phyloP scores from a whole-genome alignment of 1,139 yeast genomes.

The Scheffersomyces segobiensis region DNA sequence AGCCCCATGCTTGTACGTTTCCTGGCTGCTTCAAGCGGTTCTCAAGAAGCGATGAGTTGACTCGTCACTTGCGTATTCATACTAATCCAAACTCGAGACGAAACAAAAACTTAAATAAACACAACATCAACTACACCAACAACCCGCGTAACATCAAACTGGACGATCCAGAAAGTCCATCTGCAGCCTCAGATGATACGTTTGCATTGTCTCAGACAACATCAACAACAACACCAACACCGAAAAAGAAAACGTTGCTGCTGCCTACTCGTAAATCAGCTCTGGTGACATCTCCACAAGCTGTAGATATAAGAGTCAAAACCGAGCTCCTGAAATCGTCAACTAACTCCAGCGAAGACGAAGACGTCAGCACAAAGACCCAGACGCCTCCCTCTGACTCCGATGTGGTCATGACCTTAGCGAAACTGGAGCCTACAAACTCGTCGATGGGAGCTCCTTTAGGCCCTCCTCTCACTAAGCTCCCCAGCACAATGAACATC shows the following conservation, averaged over 20 bases:
- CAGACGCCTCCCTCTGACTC: constrained; percentile 8
- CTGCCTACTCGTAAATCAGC: background rate
- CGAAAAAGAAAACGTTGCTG: background rate
- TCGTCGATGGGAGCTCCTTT: constrained; percentile 2
- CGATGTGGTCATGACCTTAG: constrained; percentile 5
- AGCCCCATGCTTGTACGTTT: constrained; percentile 71
- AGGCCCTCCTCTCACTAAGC: constrained; percentile 7
- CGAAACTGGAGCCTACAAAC: constrained; percentile 6
- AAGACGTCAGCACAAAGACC: constrained; percentile 5
- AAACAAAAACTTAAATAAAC: constrained; percentile 37
- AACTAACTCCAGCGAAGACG: constrained; percentile 4
- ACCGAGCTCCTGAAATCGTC: background rate
- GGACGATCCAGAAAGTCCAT: constrained; percentile 2
- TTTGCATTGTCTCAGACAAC: background rate
- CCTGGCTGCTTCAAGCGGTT: constrained; percentile 69
- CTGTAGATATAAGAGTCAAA: background rate
- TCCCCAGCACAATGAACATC: constrained; percentile 53
- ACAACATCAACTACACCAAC: constrained; percentile 10
- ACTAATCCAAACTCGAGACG: constrained; percentile 64
- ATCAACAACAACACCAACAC: background rate
- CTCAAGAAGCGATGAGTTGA: constrained; percentile 67
- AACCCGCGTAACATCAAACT: background rate
- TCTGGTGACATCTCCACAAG: background rate
- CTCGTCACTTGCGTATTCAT: constrained; percentile 66
- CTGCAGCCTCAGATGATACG: background rate